Evolutionary conservation across 306 rosid genomes (phyloP).

Genomic region (Trifolium fragiferum): DNA sequence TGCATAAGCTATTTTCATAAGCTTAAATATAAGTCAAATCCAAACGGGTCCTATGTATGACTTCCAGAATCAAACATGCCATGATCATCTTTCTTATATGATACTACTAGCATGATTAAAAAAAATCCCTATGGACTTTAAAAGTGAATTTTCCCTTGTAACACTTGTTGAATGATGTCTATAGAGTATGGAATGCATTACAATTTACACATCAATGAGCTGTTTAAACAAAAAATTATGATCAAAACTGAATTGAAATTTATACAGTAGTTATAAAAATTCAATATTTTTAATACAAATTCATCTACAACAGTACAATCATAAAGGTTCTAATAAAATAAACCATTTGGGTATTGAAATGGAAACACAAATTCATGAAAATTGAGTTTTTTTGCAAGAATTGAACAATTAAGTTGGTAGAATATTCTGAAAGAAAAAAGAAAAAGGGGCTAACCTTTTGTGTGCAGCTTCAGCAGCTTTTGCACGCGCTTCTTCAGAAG

Average conservation of each 20-base stretch:
- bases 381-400: background rate
- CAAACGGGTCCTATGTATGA: background rate
- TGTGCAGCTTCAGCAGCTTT: slow-evolving; percentile 97
- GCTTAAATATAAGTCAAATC: too few species aligned
- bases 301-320: background rate
- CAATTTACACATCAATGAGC: slow-evolving; percentile 8
- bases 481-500: slow-evolving; percentile 78
- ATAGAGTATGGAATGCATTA: slow-evolving; percentile 1
- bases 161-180: background rate
- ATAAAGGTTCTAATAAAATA: background rate
- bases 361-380: slow-evolving; percentile 12
- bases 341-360: slow-evolving; percentile 6
- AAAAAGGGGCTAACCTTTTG: slow-evolving; percentile 53
- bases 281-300: background rate
- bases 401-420: background rate
- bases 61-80: slow-evolving; percentile 11
- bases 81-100: background rate
- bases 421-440: background rate
- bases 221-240: slow-evolving; percentile 13
- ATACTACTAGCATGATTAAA: background rate
- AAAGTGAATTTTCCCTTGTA: slow-evolving; percentile 13
- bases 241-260: slow-evolving; percentile 18
- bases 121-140: slow-evolving; percentile 25
- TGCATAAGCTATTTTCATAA: too few species aligned
- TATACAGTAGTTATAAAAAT: slow-evolving; percentile 1